Base-by-base conservation (phyloP, 305 asterid genomes). In the Striga hermonthica region DNA sequence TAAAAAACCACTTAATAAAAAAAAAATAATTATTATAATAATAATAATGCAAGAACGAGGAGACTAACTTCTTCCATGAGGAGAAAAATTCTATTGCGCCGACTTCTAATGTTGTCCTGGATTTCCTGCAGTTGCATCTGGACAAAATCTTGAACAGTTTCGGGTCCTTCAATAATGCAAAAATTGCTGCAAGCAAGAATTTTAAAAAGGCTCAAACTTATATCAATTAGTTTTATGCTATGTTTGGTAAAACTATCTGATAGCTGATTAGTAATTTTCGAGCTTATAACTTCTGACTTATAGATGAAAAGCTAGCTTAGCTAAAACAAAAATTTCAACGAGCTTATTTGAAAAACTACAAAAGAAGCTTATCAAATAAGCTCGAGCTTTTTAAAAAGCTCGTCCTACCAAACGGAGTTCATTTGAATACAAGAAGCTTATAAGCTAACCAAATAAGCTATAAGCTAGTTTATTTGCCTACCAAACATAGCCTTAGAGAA, bases 91-190 rank as follows among this genome's bases (percentile, higher is more conserved):
- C 87, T 89, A 50, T 86, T 89, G 39, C 96, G 95, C 70, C 96
- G 75, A 73, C 91, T 82, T 80, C 72, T 75, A 49, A 89, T 86
- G 74, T 89, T 86, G 65, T 89, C 97, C 48, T 89, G 83, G 66
- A 92, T 92, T 70, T 92, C 98, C 79, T 92, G 87, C 62, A 78
- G 66, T 87, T 92, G 91, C 98, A 92, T 85, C 78, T 86, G 84
- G 55, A 82, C 91, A 70, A 92, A 92, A 79, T 92, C 96, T 80
- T 86, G 85, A 60, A 89, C 96, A 1, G 95, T 86, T 73, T 89
- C 93, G 0, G 98, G 97, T 49, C 97, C 98, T 80, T 91, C 96
- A 68, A 92, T 92, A 43, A 92, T 92, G 81, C 96, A 89, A 85
- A 92, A 92, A 77, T 80, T 85, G 79, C 96, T 87, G 84, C 67